Evolutionary conservation across 176 grass and related monocot species (phyloP).

Genomic region (Otatea glauca): DNA sequence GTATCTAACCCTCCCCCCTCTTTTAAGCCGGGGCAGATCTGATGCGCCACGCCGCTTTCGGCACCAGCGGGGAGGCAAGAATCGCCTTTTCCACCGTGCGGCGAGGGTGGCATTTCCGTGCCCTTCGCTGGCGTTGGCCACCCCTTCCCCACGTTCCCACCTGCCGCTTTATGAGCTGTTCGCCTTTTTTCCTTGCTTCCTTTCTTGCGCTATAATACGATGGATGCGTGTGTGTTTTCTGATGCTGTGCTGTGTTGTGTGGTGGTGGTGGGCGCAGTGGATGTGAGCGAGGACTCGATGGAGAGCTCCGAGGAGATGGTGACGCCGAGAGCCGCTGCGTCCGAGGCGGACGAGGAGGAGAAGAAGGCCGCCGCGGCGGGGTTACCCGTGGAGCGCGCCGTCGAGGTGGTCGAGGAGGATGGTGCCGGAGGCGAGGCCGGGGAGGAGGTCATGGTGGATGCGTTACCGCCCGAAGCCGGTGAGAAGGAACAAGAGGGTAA

Average conservation of each 20-base stretch:
- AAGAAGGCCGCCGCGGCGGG: slow-evolving; percentile 36
- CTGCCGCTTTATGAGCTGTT: slow-evolving; percentile 57
- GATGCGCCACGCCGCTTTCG: slow-evolving; percentile 47
- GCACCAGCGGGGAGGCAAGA: slow-evolving; percentile 39
- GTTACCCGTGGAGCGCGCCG: slow-evolving; percentile 29
- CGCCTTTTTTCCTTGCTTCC: slow-evolving; percentile 26
- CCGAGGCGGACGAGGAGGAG: slow-evolving; percentile 51
- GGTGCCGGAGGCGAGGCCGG: slow-evolving; percentile 8
- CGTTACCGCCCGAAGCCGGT: slow-evolving; percentile 44
- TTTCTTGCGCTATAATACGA: slow-evolving; percentile 57
- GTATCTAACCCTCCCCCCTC: slow-evolving; percentile 10
- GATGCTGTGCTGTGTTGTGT: slow-evolving; percentile 21
- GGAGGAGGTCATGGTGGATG: slow-evolving; percentile 58
- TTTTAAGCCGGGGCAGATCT: slow-evolving; percentile 47
- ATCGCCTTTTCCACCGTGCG: slow-evolving; percentile 54
- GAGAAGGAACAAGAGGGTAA: slow-evolving; percentile 37
- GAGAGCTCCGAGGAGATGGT: slow-evolving; percentile 75
- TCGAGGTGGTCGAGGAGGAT: slow-evolving; percentile 28
- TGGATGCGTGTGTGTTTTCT: slow-evolving; percentile 40
- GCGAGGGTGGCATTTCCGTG: slow-evolving; percentile 55
- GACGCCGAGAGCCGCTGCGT: slow-evolving; percentile 50
- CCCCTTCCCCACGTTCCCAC: slow-evolving; percentile 37
- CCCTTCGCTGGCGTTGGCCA: slow-evolving; percentile 43
- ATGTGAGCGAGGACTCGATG: slow-evolving; percentile 61
- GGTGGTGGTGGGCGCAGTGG: slow-evolving; percentile 46